Evolutionary conservation across 1,139 yeast species (phyloP).

Genomic region (Zygosaccharomyces sapae): DNA sequence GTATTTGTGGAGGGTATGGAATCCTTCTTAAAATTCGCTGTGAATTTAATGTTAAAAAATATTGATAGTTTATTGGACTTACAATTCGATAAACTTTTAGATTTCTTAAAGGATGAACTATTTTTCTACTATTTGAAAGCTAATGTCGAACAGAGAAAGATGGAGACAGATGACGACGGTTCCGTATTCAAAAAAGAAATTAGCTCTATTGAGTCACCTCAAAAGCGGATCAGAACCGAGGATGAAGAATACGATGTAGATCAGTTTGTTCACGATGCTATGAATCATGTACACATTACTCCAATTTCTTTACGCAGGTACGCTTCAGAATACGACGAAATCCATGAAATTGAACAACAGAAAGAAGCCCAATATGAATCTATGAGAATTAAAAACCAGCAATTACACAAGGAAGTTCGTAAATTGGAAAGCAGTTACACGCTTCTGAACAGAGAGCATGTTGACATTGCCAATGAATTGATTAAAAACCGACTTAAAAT

Average conservation of each 20-base stretch:
- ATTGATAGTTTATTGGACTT: slow-evolving; percentile 54
- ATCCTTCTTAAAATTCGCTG: slow-evolving; percentile 72
- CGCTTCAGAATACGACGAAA: slow-evolving; percentile 68
- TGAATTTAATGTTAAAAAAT: slow-evolving; percentile 69
- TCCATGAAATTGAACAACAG: slow-evolving; percentile 63
- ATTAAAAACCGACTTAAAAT: slow-evolving; percentile 58
- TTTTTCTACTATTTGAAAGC: slow-evolving; percentile 56
- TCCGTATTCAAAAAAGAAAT: slow-evolving; percentile 17
- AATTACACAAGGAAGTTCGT: slow-evolving; percentile 68
- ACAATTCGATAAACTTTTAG: slow-evolving; percentile 69
- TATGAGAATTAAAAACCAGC: slow-evolving; percentile 62
- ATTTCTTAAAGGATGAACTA: slow-evolving; percentile 71
- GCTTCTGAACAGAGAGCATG: slow-evolving; percentile 72
- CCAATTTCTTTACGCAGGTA: slow-evolving; percentile 70
- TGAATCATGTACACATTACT: slow-evolving; percentile 56
- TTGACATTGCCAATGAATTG: slow-evolving; percentile 70
- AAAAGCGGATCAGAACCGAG: slow-evolving; percentile 7
- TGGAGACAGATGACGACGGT: slow-evolving; percentile 12
- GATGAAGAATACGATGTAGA: slow-evolving; percentile 53
- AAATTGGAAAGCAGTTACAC: slow-evolving; percentile 69
- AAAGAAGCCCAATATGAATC: slow-evolving; percentile 67
- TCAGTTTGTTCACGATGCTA: slow-evolving; percentile 74
- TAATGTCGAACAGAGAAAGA: slow-evolving; percentile 32
- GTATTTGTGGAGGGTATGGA: slow-evolving; percentile 87
- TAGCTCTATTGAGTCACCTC: slow-evolving; percentile 7